phyloP scores from a whole-genome alignment of 371 early-diverging fungal genomes.

The Mucor circinelloides region DNA sequence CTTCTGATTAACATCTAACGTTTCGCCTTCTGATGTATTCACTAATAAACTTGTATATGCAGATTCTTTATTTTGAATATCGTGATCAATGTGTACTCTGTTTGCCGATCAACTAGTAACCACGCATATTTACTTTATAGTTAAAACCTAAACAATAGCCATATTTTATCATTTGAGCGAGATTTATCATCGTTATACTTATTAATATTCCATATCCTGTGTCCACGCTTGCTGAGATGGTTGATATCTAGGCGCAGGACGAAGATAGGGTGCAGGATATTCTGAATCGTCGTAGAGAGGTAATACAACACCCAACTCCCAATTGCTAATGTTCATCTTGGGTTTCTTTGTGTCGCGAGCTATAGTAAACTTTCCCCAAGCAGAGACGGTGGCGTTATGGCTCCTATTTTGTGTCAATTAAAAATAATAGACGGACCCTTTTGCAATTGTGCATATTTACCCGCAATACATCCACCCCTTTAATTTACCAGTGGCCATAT shows the following conservation, averaged over 20 bases:
- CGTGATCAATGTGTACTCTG: neutral
- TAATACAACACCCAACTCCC: conserved; percentile 51
- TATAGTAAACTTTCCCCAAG: conserved; percentile 45
- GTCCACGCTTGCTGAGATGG: conserved; percentile 45
- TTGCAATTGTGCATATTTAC: conserved; percentile 20
- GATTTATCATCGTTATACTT: neutral
- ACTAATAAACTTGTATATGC: neutral
- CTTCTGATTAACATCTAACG: neutral
- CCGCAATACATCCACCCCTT: conserved; percentile 50
- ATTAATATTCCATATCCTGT: conserved; percentile 32
- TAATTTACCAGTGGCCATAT: neutral
- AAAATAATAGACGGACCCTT: neutral
- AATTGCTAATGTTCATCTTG: conserved; percentile 50
- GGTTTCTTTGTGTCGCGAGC: conserved; percentile 29
- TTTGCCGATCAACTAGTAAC: neutral
- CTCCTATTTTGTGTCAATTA: conserved; percentile 26
- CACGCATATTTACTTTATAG: neutral
- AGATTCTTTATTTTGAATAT: neutral
- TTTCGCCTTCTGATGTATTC: neutral
- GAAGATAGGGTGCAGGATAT: conserved; percentile 36
- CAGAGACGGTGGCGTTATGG: conserved; percentile 47
- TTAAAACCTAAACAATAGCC: neutral
- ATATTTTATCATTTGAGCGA: neutral
- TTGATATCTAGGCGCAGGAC: conserved; percentile 42
- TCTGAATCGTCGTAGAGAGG: conserved; percentile 35